phyloP scores from a whole-genome alignment of 805 yeast genomes.

The Lachancea lanzarotensis region DNA sequence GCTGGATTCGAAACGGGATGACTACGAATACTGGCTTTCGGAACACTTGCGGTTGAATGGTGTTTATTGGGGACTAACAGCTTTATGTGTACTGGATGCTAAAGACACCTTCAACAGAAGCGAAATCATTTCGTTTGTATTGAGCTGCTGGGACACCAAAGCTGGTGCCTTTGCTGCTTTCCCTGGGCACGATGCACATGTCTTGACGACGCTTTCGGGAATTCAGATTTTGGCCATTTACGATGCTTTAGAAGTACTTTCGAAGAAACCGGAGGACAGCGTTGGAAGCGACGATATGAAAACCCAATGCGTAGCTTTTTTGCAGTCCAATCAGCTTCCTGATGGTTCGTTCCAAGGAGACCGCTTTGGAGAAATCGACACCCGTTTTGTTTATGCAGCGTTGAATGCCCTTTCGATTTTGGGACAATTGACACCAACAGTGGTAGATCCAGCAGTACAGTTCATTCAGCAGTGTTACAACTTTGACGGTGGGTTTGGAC shows the following conservation, averaged over 20 bases:
- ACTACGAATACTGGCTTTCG: constrained; percentile 76
- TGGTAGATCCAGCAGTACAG: constrained; percentile 54
- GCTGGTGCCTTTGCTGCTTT: constrained; percentile 86
- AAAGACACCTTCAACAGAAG: constrained; percentile 50
- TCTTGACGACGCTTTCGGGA: constrained; percentile 79
- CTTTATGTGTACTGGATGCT: constrained; percentile 55
- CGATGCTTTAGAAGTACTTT: constrained; percentile 44
- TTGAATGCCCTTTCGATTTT: constrained; percentile 65
- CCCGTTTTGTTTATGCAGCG: constrained; percentile 83
- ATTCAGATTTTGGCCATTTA: constrained; percentile 70
- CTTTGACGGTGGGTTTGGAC: constrained; percentile 94
- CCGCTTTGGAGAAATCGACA: constrained; percentile 84
- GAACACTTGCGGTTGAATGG: constrained; percentile 91
- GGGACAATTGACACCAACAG: constrained; percentile 50
- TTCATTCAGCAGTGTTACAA: constrained; percentile 70
- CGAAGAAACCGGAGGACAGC: neutral
- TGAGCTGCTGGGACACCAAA: constrained; percentile 51
- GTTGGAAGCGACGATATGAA: neutral
- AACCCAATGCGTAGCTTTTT: constrained; percentile 34
- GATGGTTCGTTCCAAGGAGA: constrained; percentile 88
- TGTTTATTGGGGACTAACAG: constrained; percentile 89
- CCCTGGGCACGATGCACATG: constrained; percentile 84
- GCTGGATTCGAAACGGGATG: constrained; percentile 48
- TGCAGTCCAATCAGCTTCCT: constrained; percentile 31
- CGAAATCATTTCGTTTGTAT: constrained; percentile 63